Evolutionary conservation across 192 early-diverging fungal genomes (phyloP).

Genomic region (Radiomyces spectabilis): DNA sequence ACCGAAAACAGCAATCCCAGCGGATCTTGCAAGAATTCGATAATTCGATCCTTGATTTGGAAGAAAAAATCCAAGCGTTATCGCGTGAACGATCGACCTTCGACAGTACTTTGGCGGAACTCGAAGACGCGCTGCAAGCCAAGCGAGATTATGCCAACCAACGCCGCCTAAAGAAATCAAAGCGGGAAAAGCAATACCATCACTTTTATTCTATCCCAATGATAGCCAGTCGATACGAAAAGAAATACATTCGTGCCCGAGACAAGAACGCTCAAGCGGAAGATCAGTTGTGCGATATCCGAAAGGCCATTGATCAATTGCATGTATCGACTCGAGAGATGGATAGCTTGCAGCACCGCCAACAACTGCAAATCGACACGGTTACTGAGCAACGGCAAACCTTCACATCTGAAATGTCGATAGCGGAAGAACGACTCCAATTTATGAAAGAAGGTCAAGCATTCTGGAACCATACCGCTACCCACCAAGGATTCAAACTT

Average conservation of each 20-base stretch:
- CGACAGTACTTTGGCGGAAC: neutral
- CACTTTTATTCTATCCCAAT: neutral
- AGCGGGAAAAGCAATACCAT: neutral
- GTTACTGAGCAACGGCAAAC: too few relatives aligned
- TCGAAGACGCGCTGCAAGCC: neutral
- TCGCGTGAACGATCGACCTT: neutral
- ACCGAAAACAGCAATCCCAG: neutral
- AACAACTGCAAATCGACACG: too few relatives aligned
- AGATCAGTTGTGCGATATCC: neutral
- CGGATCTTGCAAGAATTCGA: neutral
- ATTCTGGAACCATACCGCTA: too few relatives aligned
- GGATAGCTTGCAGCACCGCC: too few relatives aligned
- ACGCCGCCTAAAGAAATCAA: neutral
- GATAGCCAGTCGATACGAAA: neutral
- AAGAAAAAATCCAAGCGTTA: neutral
- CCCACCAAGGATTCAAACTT: too few relatives aligned
- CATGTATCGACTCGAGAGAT: neutral
- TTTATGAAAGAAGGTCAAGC: too few relatives aligned
- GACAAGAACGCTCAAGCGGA: neutral
- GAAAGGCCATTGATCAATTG: neutral
- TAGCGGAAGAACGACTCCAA: too few relatives aligned
- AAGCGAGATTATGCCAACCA: neutral
- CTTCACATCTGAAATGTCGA: too few relatives aligned
- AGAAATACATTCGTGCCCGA: constrained; percentile 1
- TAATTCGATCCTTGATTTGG: neutral